Base-by-base conservation (phyloP, 2,329 filamentous ascomycete genomes). In the Phaeoacremonium minimum region DNA sequence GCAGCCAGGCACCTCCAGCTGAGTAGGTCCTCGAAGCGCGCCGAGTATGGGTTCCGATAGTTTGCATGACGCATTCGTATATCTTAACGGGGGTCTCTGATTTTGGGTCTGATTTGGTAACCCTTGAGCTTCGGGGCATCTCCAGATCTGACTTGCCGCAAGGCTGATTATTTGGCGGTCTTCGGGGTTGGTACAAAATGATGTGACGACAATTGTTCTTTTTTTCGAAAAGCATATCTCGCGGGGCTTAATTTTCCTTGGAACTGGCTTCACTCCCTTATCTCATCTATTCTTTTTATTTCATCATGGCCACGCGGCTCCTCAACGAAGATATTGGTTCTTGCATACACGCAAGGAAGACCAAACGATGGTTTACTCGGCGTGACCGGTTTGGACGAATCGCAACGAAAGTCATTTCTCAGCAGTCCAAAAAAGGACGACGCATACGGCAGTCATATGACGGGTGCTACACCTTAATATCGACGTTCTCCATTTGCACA, bases 1-100 rank as follows among this genome's bases (percentile, higher is more conserved):
- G 93, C 60, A 95, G 88, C 73, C 85, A 94, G 67, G 77, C 81
- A 37, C 71, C 73, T 51, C 56, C 68, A 35, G 48, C 63, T 33
- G 75, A 79, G 59, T 78, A 78, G 50, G 33, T 18, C 33, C 42
- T 26, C n/a, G 9, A 9, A n/a, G n/a, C 22, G 9, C 22, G 22
- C n/a, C n/a, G 22, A 26, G n/a, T n/a, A 26, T 30, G 26, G 33
- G 7, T 18, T 16, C 15, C 33, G 7, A 11, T n/a, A n/a, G n/a
- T 26, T 26, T 26, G 22, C 9, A 9, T 9, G 22, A 26, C n/a
- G 22, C 22, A 43, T 46, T 50, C 44, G 48, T 52, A 52, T 52
- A 53, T 56, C 47, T 54, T 44, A 53, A 52, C 47, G 48, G 51
- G 49, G 45, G 49, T 56, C 58, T 54, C 39, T 31, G 57, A 58